Evolutionary conservation across 306 rosid species (phyloP), one percentile per base, ranked within the genome.

Genomic region (Glycine soja): DNA sequence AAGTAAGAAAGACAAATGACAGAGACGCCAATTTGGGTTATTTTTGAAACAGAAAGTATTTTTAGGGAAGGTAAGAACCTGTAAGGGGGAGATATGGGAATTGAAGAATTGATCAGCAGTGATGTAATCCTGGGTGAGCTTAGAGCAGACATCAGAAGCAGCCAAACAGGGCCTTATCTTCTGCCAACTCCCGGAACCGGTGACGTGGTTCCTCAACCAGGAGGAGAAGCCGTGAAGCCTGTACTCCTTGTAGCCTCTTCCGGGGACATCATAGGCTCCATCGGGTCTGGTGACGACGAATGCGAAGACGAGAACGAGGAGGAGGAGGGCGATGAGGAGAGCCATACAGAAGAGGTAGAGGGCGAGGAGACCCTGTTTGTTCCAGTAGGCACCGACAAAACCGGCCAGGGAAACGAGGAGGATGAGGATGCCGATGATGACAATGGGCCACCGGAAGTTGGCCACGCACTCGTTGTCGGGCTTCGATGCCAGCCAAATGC

Each of bases 401-500:
- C 99, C 99, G 8, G 93, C 83, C 0, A 93, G 87, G 3, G 96
- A 84, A 50, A 93, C 93, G 4, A 93, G 78, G 68, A 95, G 91
- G 72, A 95, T 63, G 3, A 95, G 91, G 43, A 77, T n/a, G 34
- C 99, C 99, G 5, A 95, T 75, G 38, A 91, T 45, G 53, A 91
- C 81, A 2, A 95, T 83, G 3, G 96, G 97, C 96, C 97, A 95
- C 2, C 97, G 95, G 86, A 93, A 84, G 3, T 85, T 79, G 80
- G 76, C 87, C 84, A 88, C 84, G 84, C 99, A 95, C 81, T 86
- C 89, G 87, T 93, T 90, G 90, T 88, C 97, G 2, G 97, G 90
- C 66, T 93, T 95, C 0, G 95, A 90, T 24, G 99, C 98, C 0
- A 95, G 86, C 99, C 99, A 95, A n/a, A 90, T 90, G 38, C 98